These are phyloP conservation scores for Aplosporella prunicola DNA, from an alignment of 2,329 filamentous ascomycete species.

Conservation along the genomic window DNA sequence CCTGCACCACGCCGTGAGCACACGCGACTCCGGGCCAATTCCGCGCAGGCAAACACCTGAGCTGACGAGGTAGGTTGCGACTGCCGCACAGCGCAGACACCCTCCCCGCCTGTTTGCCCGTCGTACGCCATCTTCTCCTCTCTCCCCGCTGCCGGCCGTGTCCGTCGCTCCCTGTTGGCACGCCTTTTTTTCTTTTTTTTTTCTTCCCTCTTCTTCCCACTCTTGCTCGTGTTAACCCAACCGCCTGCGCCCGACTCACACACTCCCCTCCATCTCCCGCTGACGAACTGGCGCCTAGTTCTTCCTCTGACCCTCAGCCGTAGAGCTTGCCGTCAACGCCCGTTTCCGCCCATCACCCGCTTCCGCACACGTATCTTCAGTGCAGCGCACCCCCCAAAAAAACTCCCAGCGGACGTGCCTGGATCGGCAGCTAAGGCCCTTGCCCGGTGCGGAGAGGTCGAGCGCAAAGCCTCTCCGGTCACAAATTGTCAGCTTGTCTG, in stretches of 20 bases:
- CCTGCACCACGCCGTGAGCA: too few species aligned
- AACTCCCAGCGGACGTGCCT: conserved; percentile 6
- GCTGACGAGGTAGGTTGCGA: too few species aligned
- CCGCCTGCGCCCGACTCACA: neutral
- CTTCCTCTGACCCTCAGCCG: conserved; percentile 8
- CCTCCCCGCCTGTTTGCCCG: too few species aligned
- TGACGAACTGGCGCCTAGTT: conserved; percentile 1
- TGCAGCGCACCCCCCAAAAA: conserved; percentile 6
- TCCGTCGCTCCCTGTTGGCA: neutral
- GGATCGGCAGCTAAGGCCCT: conserved; percentile 3
- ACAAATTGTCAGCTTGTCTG: too few species aligned
- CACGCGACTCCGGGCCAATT: too few species aligned
- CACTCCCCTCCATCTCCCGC: neutral
- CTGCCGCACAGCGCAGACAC: too few species aligned
- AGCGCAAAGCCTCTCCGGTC: conserved; percentile 32
- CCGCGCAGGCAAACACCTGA: too few species aligned
- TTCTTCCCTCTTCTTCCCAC: neutral
- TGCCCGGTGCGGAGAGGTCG: conserved; percentile 32
- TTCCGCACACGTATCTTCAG: too few species aligned
- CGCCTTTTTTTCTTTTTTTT: neutral
- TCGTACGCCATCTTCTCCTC: too few species aligned
- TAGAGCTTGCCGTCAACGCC: conserved; percentile 10
- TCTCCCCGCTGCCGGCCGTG: neutral
- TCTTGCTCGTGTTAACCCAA: neutral
- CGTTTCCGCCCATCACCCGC: too few species aligned